Base-by-base conservation (phyloP, 768 basidiomycete genomes). In the Amyloporia xantha region DNA sequence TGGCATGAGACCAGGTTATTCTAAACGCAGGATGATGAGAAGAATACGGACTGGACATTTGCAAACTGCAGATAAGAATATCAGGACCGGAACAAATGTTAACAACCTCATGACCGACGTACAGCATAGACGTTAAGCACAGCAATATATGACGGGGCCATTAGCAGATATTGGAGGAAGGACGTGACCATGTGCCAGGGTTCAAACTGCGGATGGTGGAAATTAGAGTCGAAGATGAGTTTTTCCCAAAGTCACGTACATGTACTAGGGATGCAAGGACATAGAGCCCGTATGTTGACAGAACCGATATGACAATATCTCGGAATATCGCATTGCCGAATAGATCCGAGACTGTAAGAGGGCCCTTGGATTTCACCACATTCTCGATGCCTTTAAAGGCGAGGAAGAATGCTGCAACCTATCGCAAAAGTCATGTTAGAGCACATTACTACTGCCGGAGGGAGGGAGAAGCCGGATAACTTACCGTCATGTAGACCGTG, bases 161-260 rank as follows among this genome's bases (percentile, higher is more conserved):
- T 81, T 52, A 96, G 76, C 20, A 88, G 65, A 61, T 94, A 95
- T 63, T 93, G 95, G n/a, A 93, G 23, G 68, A 98, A 94, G 4
- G 87, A 91, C 0, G 96, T 97, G 59, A 99, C 74, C 91, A 99
- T 89, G 64, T 99, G 96, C 91, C 93, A 96, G 2, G 95, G 95
- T 57, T 98, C 93, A 57, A 96, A 83, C 83, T 95, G 61, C 41
- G n/a, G n/a, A 60, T 30, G 15, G 7, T 9, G 40, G 41, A 28
- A 39, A 37, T 52, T 25, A 51, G 41, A 19, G 23, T 33, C 30
- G 30, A 33, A 7, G 9, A 15, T 7, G 11, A 21, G 19, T 20
- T n/a, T 4, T 19, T 38, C 19, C 6, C 15, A 44, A 33, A 30
- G 33, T 27, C n/a, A 52, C 92, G 60, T 61, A 93, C 89, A 68